These are phyloP conservation scores for Cordyceps tenuipes DNA, from an alignment of 2,329 filamentous ascomycete species.

Conservation along the genomic window DNA sequence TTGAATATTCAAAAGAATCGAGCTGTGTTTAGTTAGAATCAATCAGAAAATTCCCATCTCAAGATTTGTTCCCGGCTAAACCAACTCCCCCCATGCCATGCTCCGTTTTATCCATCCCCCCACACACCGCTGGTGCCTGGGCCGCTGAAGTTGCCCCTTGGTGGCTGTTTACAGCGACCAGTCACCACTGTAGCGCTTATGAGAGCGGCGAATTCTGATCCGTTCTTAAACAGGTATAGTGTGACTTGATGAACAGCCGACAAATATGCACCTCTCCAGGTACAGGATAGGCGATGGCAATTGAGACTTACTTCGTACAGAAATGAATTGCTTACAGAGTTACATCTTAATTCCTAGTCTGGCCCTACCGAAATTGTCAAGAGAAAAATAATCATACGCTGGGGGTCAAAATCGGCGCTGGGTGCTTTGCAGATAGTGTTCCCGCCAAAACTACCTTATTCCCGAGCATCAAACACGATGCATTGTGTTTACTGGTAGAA, in stretches of 20 bases:
- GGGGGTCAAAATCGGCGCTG: not conserved
- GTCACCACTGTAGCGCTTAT: not conserved
- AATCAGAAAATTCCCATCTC: no score
- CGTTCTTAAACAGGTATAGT: not conserved
- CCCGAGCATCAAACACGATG: not conserved
- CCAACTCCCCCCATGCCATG: no score
- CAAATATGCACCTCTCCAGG: not conserved
- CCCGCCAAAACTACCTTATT: not conserved
- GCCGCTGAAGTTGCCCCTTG: not conserved
- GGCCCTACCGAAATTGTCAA: not conserved
- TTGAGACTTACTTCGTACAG: no score
- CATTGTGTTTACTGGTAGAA: not conserved
- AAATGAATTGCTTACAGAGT: no score
- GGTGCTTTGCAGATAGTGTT: not conserved
- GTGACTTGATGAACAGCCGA: not conserved
- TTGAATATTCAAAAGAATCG: no score
- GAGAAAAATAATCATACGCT: not conserved
- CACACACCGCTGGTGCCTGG: not conserved
- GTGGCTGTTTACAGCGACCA: not conserved
- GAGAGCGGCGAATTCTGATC: not conserved
- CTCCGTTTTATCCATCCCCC: no score
- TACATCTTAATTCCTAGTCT: no score
- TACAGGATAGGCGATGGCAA: no score
- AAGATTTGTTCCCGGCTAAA: no score
- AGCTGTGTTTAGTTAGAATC: no score